Conservation (phyloP, 768 basidiomycete genomes). For the Mycena indigotica region DNA sequence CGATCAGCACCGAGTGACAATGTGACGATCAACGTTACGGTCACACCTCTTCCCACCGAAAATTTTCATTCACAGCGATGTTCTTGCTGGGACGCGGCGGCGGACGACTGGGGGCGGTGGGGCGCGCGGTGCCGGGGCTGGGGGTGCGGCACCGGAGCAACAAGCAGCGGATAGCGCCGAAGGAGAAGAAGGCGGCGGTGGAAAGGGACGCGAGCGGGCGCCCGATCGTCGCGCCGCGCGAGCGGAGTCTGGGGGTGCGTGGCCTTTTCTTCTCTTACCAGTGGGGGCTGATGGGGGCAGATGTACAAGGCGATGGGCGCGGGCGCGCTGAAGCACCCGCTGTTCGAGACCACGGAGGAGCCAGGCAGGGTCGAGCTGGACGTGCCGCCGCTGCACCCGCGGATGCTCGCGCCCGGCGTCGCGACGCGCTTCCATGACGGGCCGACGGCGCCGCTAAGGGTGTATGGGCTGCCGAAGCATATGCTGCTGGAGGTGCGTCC, state of each 20-base stretch:
- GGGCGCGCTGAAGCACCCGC: slow-evolving; percentile 38
- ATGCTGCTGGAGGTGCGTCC: slow-evolving; percentile 67
- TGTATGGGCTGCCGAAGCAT: slow-evolving; percentile 73
- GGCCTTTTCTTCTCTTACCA: neutral
- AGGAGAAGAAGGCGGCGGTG: neutral
- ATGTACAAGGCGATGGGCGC: slow-evolving; percentile 46
- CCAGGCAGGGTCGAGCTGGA: slow-evolving; percentile 33
- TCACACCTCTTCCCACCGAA: too few species aligned
- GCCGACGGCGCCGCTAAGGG: slow-evolving; percentile 41
- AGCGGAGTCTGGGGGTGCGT: slow-evolving; percentile 36
- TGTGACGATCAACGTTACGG: too few species aligned
- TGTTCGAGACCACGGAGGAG: slow-evolving; percentile 44
- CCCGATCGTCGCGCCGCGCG: slow-evolving; percentile 14
- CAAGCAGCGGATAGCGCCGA: neutral
- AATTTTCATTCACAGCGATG: too few species aligned
- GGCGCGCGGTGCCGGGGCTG: slow-evolving; percentile 2
- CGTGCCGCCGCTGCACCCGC: slow-evolving; percentile 45
- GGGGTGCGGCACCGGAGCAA: slow-evolving; percentile 6
- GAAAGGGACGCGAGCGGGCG: slow-evolving; percentile 15
- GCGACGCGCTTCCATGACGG: slow-evolving; percentile 33
- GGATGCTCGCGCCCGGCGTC: slow-evolving; percentile 7
- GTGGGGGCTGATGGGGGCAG: slow-evolving; percentile 27
- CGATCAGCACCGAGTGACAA: too few species aligned
- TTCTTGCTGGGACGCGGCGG: slow-evolving; percentile 9
- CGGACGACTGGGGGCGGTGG: neutral